Evolutionary conservation across 768 basidiomycete genomes (phyloP), one percentile per base, ranked within the genome.

Genomic region (Ramaria sp.): DNA sequence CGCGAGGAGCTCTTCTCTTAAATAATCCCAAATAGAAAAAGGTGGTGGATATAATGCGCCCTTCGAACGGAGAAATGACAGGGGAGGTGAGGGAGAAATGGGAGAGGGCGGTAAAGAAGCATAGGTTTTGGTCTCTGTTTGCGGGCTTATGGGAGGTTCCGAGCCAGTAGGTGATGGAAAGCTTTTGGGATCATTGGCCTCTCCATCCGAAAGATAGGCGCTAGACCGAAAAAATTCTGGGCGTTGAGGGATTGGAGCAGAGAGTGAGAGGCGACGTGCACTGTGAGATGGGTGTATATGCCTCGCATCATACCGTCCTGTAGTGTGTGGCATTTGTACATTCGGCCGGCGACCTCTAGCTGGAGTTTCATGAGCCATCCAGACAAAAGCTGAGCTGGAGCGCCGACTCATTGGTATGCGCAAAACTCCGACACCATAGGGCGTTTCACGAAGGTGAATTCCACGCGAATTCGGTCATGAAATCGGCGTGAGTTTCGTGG

Each of bases 1-100:
- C 0, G 88, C 90, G 7, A 93, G 72, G 6, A 94, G 75, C 64
- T 95, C 92, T 65, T 93, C 90, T 13, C 84, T 75, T 20, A 95
- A 76, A 68, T 95, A 94, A 60, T 94, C 92, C 92, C 92, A 95
- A 20, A 95, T 66, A 4, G 91, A 91, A 67, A 90, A 91, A 3
- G 88, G 81, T 0, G 73, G 73, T 4, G 34, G 22, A 20, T 45
- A 13, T 68, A 66, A 50, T 66, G 64, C 41, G 59, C 59, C 41
- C 59, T 57, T 57, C 30, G 59, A 62, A 34, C 39, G 57, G 31
- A 42, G 47, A 4, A 51, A 49, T 17, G 45, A 22, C 47, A 47
- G 53, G 10, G 62, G 58, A 42, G 61, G 55, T 10, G 59, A 57
- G 6, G 59, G 59, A 39, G 63, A 60, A 15, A 63, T 81, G 12